phyloP scores from a whole-genome alignment of 176 grass and related monocot genomes.

The Dactylis glomerata region DNA sequence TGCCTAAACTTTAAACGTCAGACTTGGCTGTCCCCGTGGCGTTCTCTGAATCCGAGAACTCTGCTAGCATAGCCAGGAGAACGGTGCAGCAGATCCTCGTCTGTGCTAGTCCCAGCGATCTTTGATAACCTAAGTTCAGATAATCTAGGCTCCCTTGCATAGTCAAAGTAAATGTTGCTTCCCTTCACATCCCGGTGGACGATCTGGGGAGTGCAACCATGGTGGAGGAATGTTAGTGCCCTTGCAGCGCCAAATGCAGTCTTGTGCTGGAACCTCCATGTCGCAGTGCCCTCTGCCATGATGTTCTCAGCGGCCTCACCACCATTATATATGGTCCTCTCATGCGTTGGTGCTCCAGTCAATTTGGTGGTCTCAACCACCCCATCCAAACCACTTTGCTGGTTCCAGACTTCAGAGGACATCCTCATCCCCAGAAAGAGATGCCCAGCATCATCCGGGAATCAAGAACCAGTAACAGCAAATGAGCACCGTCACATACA shows the following conservation, averaged over 20 bases:
- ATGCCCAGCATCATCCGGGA: too few species aligned
- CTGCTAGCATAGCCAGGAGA: conserved; percentile 58
- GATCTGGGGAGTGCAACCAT: conserved; percentile 82
- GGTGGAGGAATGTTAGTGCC: conserved; percentile 87
- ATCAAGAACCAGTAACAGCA: too few species aligned
- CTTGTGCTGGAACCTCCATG: conserved; percentile 83
- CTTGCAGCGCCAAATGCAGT: conserved; percentile 73
- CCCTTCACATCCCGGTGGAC: conserved; percentile 83
- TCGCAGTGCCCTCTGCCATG: conserved; percentile 54
- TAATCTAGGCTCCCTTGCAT: conserved; percentile 66
- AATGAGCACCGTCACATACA: too few species aligned
- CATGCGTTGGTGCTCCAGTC: conserved; percentile 80
- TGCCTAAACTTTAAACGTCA: conserved; percentile 72
- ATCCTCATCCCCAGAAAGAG: too few species aligned
- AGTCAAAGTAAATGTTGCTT: conserved; percentile 84
- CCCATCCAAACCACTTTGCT: too few species aligned
- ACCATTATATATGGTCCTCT: conserved; percentile 60
- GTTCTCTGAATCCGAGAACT: conserved; percentile 64
- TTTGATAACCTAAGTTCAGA: conserved; percentile 72
- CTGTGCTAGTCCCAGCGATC: conserved; percentile 36
- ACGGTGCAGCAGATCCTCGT: conserved; percentile 31
- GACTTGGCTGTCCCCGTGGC: conserved; percentile 50
- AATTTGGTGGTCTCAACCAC: too few species aligned
- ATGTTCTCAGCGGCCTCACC: conserved; percentile 41
- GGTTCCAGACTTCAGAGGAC: too few species aligned